phyloP scores from a whole-genome alignment of 129 eudicot genomes.

The Artemisia argyi region DNA sequence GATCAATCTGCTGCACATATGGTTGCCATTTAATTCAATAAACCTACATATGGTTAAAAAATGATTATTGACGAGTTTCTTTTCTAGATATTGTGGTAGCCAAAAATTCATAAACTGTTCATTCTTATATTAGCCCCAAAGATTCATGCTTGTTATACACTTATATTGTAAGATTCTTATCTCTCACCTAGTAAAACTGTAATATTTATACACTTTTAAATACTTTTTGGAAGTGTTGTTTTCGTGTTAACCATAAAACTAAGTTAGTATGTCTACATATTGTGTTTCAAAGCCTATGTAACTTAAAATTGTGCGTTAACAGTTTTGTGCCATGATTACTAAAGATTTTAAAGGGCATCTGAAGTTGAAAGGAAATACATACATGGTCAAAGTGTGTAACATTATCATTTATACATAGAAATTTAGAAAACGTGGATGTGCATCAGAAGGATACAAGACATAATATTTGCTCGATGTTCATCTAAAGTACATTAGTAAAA shows the following conservation, averaged over 20 bases:
- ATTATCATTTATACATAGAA: too few species aligned
- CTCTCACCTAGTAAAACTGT: constrained; percentile 6
- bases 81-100: constrained; percentile 17
- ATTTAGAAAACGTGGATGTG: too few species aligned
- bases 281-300: too few species aligned
- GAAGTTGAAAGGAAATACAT: too few species aligned
- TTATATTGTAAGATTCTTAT: constrained; percentile 34
- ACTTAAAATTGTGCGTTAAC: too few species aligned
- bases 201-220: constrained; percentile 7
- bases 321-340: too few species aligned
- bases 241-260: constrained; percentile 4
- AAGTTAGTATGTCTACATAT: background rate
- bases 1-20: constrained; percentile 42
- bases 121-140: constrained; percentile 24
- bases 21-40: constrained; percentile 29
- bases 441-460: too few species aligned
- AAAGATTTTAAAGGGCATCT: too few species aligned
- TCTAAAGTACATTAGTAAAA: too few species aligned
- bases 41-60: constrained; percentile 6
- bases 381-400: too few species aligned
- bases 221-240: constrained; percentile 13
- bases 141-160: constrained; percentile 17
- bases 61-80: constrained; percentile 17
- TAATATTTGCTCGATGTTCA: too few species aligned
- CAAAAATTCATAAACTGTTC: constrained; percentile 22